A percentile compares a stretch with the other conserved stretches of the same genome.
phyloP scores from a whole-genome alignment of 108 stramenopile genomes.

The Pseudonitzschia multistriata region DNA sequence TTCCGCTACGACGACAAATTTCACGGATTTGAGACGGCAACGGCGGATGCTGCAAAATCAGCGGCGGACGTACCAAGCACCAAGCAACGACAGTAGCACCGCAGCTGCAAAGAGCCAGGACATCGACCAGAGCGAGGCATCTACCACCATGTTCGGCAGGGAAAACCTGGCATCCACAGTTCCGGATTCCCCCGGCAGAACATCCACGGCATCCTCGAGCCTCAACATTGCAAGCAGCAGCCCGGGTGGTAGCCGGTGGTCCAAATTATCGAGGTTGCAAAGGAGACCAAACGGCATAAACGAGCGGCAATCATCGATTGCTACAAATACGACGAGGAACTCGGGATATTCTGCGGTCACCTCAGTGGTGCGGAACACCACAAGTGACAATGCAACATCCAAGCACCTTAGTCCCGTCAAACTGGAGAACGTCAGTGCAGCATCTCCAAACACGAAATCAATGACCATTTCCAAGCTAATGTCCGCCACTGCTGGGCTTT shows the following conservation, averaged over 20 bases:
- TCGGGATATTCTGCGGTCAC: conserved; percentile 12
- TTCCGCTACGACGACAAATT: neutral
- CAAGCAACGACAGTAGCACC: too few relatives aligned
- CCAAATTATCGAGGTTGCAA: conserved; percentile 31
- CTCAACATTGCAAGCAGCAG: neutral
- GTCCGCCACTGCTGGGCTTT: neutral
- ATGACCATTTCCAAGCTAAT: neutral
- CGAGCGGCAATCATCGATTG: conserved; percentile 10
- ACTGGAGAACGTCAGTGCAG: neutral
- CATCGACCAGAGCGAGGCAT: neutral
- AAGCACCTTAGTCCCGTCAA: too few relatives aligned
- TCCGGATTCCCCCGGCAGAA: conserved; percentile 9
- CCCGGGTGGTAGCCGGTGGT: conserved; percentile 7
- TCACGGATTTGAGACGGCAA: conserved; percentile 31
- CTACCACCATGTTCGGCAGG: neutral
- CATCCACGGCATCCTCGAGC: neutral
- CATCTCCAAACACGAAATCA: neutral
- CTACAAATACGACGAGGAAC: conserved; percentile 11
- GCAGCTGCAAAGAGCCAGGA: neutral
- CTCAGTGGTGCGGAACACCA: conserved; percentile 2
- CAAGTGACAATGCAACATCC: neutral
- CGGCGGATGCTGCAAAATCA: conserved; percentile 23
- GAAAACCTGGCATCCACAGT: neutral
- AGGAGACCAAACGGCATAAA: conserved; percentile 8
- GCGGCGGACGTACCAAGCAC: neutral